Percentiles rank a stretch among this genome's conserved stretches.
Evolutionary conservation across 495 filamentous ascomycete species (phyloP).

Genomic region (Lophium mytilinum): DNA sequence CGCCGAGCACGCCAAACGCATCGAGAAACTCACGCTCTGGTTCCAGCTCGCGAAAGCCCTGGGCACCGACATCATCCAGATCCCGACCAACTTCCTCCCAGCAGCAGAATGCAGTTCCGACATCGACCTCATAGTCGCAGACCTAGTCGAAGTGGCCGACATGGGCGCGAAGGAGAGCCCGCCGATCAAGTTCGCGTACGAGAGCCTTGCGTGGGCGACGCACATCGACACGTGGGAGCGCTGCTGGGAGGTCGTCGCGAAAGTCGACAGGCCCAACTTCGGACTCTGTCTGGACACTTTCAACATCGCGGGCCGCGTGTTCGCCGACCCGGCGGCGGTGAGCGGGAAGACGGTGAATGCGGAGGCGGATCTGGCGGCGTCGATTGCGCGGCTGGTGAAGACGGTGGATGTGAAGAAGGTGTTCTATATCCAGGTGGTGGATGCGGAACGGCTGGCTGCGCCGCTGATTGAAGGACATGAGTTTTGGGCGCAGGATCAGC

Average conservation of each 20-base stretch:
- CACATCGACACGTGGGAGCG: slow-evolving; percentile 64
- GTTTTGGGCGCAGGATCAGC: slow-evolving; percentile 56
- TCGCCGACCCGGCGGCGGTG: slow-evolving; percentile 55
- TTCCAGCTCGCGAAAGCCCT: slow-evolving; percentile 57
- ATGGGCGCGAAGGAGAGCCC: slow-evolving; percentile 46
- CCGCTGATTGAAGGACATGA: slow-evolving; percentile 56
- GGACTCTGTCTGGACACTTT: slow-evolving; percentile 75
- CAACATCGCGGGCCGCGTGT: slow-evolving; percentile 69
- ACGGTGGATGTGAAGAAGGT: slow-evolving; percentile 59
- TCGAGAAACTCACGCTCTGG: slow-evolving; percentile 62
- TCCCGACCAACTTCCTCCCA: slow-evolving; percentile 65
- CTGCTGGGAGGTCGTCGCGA: slow-evolving; percentile 58
- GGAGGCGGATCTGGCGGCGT: slow-evolving; percentile 48
- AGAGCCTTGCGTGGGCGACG: slow-evolving; percentile 68
- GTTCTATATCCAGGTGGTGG: slow-evolving; percentile 73
- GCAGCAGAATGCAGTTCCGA: slow-evolving; percentile 50
- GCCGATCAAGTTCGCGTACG: slow-evolving; percentile 65
- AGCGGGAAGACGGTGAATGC: slow-evolving; percentile 50
- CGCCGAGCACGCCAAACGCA: slow-evolving; percentile 44
- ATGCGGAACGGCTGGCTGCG: slow-evolving; percentile 54
- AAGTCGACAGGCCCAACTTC: slow-evolving; percentile 63
- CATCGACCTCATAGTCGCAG: slow-evolving; percentile 49
- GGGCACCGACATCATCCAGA: slow-evolving; percentile 60
- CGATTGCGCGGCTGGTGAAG: slow-evolving; percentile 48
- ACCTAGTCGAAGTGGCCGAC: slow-evolving; percentile 59